Evolutionary conservation across 768 basidiomycete genomes (phyloP).

Genomic region (Russula virescens): DNA sequence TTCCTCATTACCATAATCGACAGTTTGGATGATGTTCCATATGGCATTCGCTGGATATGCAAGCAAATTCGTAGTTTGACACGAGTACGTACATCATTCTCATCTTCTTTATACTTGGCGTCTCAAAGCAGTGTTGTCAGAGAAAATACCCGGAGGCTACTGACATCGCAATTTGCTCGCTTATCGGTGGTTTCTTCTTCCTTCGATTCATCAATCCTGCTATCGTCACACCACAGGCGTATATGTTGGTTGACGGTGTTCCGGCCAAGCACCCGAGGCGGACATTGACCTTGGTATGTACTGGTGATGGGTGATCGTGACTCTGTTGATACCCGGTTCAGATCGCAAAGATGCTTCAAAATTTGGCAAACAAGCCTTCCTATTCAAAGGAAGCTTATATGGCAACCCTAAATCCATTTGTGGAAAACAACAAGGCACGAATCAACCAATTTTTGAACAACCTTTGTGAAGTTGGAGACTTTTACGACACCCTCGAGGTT

Average conservation of each 20-base stretch:
- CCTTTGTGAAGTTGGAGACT: slow-evolving; percentile 97
- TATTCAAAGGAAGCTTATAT: slow-evolving; percentile 98
- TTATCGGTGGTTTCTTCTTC: slow-evolving; percentile 99
- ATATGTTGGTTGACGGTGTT: slow-evolving; percentile 97
- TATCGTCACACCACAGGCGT: slow-evolving; percentile 97
- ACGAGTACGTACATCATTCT: slow-evolving; percentile 50
- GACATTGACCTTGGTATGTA: slow-evolving; percentile 78
- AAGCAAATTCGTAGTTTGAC: slow-evolving; percentile 98
- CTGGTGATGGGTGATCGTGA: not conserved
- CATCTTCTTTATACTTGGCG: not conserved
- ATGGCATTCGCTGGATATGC: slow-evolving; percentile 99
- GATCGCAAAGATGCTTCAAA: slow-evolving; percentile 99
- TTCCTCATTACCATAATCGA: slow-evolving; percentile 98
- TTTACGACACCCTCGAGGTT: slow-evolving; percentile 97
- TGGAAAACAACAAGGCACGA: slow-evolving; percentile 96
- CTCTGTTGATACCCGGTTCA: slow-evolving; percentile 29
- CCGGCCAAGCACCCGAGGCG: slow-evolving; percentile 97
- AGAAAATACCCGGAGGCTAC: slow-evolving; percentile 98
- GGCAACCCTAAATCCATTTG: slow-evolving; percentile 97
- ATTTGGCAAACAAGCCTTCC: slow-evolving; percentile 96
- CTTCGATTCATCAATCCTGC: slow-evolving; percentile 99
- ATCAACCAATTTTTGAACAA: slow-evolving; percentile 97
- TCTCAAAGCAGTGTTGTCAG: slow-evolving; percentile 37
- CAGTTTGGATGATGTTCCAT: slow-evolving; percentile 96
- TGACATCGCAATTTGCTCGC: slow-evolving; percentile 95